Percentiles rank a stretch among this genome's conserved stretches.
These are phyloP conservation scores for Exophiala mesophila DNA, from an alignment of 2,329 filamentous ascomycete species.

Conservation along the genomic window DNA sequence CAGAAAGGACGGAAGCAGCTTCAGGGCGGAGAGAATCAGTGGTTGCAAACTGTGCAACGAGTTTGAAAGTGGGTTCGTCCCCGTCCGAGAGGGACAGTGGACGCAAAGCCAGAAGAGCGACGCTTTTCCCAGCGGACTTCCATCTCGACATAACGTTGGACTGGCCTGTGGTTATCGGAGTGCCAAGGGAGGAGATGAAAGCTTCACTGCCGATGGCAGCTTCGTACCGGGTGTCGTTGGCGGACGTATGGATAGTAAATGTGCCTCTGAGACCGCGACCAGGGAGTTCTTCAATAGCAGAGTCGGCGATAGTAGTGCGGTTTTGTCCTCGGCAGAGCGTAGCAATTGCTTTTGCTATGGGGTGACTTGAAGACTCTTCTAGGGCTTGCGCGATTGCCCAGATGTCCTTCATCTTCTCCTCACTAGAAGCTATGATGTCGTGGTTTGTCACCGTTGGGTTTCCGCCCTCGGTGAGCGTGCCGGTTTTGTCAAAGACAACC, in stretches of 20 bases:
- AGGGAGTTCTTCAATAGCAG: conserved; percentile 80
- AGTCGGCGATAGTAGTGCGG: conserved; percentile 55
- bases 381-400: conserved; percentile 32
- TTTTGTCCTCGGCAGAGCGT: conserved; percentile 68
- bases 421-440: conserved; percentile 6
- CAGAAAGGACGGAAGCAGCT: conserved; percentile 57
- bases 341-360: conserved; percentile 84
- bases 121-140: conserved; percentile 5
- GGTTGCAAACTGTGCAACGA: conserved; percentile 51
- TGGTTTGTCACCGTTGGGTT: conserved; percentile 40
- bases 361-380: conserved; percentile 92
- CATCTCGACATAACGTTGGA: conserved; percentile 2
- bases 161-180: conserved; percentile 34
- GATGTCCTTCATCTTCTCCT: conserved; percentile 4
- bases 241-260: conserved; percentile 61
- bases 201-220: conserved; percentile 77
- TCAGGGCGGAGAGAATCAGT: conserved; percentile 76
- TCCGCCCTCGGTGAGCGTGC: conserved; percentile 83
- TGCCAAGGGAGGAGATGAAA: conserved; percentile 66
- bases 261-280: conserved; percentile 77
- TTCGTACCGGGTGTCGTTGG: conserved; percentile 65
- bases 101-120: conserved; percentile 1
- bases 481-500: conserved; percentile 91
- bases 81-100: background rate
- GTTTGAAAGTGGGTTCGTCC: background rate